Percentiles rank a stretch among this genome's conserved stretches.
Conservation (phyloP, 2,329 filamentous ascomycete species). For the Alternaria sp. region DNA sequence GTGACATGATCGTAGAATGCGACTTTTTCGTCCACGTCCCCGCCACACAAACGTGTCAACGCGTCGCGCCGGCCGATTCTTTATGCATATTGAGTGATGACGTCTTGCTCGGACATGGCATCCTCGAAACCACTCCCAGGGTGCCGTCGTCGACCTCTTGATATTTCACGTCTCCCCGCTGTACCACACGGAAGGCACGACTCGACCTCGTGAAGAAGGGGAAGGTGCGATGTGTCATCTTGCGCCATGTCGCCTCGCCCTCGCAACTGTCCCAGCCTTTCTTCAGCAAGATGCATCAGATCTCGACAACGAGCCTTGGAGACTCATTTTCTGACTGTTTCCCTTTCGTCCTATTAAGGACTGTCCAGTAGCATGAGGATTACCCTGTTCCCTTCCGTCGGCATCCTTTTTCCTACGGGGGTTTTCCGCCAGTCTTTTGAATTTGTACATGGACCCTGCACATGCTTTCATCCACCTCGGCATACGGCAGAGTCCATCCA, state of each 20-base stretch:
- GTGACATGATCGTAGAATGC: slow-evolving; percentile 17
- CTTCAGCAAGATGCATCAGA: not conserved
- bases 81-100: not conserved
- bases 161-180: not conserved
- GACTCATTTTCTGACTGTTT: not conserved
- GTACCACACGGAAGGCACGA: slow-evolving; percentile 7
- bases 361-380: not conserved
- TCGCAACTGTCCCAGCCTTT: not conserved
- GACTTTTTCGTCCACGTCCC: slow-evolving; percentile 10
- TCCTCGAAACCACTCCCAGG: not conserved
- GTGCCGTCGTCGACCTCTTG: not conserved
- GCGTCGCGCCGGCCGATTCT: slow-evolving; percentile 14
- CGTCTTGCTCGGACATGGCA: not conserved
- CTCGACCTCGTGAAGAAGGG: slow-evolving; percentile 1
- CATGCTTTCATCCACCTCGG: not conserved
- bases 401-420: not conserved
- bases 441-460: not conserved
- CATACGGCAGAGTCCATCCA: not conserved
- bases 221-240: slow-evolving; percentile 6
- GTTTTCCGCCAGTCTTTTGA: not conserved
- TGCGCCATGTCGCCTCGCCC: slow-evolving; percentile 1
- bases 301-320: slow-evolving; percentile 1
- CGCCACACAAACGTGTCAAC: slow-evolving; percentile 19
- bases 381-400: not conserved
- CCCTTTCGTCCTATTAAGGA: not conserved